Evolutionary conservation across 208 protist species (phyloP).

Genomic region (Leishmania braziliensis): DNA sequence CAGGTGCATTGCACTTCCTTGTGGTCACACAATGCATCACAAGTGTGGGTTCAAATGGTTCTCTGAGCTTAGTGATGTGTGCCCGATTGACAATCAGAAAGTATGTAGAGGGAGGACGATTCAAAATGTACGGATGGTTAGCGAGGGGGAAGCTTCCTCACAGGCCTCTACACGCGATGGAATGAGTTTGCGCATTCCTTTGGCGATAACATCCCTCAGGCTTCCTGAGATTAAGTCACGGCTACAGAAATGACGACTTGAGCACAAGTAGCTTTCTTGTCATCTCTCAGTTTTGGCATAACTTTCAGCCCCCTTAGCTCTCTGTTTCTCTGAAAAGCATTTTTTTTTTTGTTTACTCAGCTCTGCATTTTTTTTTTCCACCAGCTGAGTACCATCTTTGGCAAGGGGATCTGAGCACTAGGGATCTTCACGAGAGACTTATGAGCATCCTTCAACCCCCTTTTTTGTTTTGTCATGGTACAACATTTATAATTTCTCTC

Average conservation of each 20-base stretch:
- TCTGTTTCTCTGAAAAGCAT: not conserved
- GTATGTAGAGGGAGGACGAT: not conserved
- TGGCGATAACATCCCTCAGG: not conserved
- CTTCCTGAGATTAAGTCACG: not conserved
- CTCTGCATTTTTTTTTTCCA: not conserved
- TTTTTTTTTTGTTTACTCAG: not conserved
- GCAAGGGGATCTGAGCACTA: not conserved
- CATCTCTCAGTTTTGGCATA: not conserved
- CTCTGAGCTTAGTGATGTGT: conserved; percentile 58
- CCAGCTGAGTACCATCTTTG: not conserved
- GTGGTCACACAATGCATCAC: conserved; percentile 76
- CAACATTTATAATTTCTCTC: not conserved
- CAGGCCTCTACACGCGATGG: not conserved
- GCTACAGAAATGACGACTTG: not conserved
- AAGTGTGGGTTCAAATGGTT: conserved; percentile 66
- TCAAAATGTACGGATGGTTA: not conserved
- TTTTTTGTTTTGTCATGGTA: not conserved
- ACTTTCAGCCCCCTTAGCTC: not conserved
- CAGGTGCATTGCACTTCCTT: conserved; percentile 57
- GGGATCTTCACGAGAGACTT: not conserved
- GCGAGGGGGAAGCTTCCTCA: too few relatives aligned
- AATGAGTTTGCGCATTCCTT: not conserved
- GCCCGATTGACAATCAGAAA: conserved; percentile 63
- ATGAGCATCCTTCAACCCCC: not conserved
- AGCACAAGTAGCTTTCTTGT: not conserved